Evolutionary conservation across 2,329 filamentous ascomycete genomes (phyloP), one percentile per base, ranked within the genome.

Genomic region (Xylaria sp.): DNA sequence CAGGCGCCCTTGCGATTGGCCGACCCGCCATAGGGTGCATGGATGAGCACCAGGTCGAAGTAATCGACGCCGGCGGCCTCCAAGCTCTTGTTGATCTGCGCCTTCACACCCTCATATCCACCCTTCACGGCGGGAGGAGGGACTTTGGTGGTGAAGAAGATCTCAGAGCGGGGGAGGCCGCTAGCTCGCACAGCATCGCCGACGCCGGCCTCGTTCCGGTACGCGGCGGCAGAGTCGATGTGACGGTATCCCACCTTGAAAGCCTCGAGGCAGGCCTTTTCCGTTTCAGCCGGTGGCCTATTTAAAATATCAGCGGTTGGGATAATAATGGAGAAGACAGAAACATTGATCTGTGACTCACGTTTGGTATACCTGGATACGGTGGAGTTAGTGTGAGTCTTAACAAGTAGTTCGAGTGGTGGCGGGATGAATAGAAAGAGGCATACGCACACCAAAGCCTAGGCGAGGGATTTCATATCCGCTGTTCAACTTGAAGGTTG

Each of bases 1-100:
- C 89, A 91, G 1, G 86, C 84, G 14, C 82, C 88, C 75, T 89
- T 89, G 70, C 89, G 85, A 56, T 77, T 82, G 19, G 81, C 82
- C 1, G 83, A 79, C 1, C 88, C 88, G 50, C 88, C 88, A 73
- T 88, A 89, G 0, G 88, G 88, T 0, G 85, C 81, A 76, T 91
- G 89, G 61, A 90, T 84, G 21, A 91, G 84, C 78, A 86, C 86
- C 65, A 93, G 83, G 74, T 93, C 90, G 70, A 92, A 84, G 77
- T 92, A 93, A 24, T 83, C 86, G 4, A 92, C 82, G 14, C 87
- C 86, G 0, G 89, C 88, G 68, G 88, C 84, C 61, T 84, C 80
- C 24, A 94, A 81, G 17, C 89, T 91, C 61, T 85, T 81, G 71
- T 90, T 81, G 71, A 97, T 85, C 71, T 89, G 86, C 17, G 83